Evolutionary conservation across 371 early-diverging fungal species (phyloP).

Genomic region (Circinella umbellata): DNA sequence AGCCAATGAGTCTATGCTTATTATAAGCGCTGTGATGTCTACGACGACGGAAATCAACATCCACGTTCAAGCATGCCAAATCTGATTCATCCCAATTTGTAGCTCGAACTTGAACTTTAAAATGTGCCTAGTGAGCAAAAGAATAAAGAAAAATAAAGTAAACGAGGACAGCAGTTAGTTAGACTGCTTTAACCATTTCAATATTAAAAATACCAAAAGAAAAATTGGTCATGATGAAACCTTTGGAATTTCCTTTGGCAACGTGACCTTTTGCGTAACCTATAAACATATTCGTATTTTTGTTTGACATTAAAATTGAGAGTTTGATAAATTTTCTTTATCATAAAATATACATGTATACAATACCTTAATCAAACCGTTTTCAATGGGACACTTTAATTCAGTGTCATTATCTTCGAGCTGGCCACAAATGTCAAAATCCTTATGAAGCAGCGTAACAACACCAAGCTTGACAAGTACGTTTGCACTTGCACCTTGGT

Average conservation of each 20-base stretch:
- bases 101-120: constrained; percentile 18
- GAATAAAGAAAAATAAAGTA: not conserved
- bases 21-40: not conserved
- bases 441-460: constrained; percentile 36
- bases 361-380: constrained; percentile 21
- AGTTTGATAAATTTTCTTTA: not conserved
- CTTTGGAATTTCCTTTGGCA: constrained; percentile 57
- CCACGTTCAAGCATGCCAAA: constrained; percentile 20
- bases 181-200: too few relatives aligned
- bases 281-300: not conserved
- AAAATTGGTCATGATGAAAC: constrained; percentile 22
- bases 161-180: too few relatives aligned
- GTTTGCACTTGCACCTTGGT: constrained; percentile 51
- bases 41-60: constrained; percentile 19
- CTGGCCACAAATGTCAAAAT: constrained; percentile 60
- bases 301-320: not conserved
- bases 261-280: constrained; percentile 48
- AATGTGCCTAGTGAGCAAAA: constrained; percentile 23
- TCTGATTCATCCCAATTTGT: constrained; percentile 13
- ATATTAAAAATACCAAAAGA: not conserved
- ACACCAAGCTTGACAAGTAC: constrained; percentile 55
- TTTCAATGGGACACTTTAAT: constrained; percentile 20
- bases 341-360: too few relatives aligned
- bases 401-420: constrained; percentile 47
- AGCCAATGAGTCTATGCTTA: not conserved